phyloP scores from a whole-genome alignment of 331 rosid genomes.

The Ulmus americana region DNA sequence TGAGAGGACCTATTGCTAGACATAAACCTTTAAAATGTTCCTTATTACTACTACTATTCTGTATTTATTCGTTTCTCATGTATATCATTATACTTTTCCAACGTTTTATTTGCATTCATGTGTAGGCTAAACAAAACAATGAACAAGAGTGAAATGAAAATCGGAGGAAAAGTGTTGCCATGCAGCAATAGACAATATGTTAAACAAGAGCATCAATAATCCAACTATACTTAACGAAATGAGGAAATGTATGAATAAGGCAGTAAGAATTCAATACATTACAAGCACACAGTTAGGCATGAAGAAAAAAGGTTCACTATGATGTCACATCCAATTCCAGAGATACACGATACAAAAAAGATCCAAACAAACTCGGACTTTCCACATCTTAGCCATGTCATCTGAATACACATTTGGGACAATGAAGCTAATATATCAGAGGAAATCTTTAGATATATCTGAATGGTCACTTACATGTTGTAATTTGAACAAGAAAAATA shows the following conservation, averaged over 20 bases:
- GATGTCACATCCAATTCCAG: not conserved
- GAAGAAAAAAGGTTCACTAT: not conserved
- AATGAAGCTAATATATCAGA: not conserved
- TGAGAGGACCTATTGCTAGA: not conserved
- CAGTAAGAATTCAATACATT: not conserved
- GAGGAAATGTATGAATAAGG: not conserved
- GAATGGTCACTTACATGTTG: not conserved
- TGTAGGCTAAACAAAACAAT: not conserved
- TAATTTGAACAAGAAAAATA: not conserved
- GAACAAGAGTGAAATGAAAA: not conserved
- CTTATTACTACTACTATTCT: not conserved
- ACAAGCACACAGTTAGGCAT: not conserved
- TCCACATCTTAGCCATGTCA: not conserved
- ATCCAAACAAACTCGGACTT: not conserved
- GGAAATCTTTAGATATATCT: not conserved
- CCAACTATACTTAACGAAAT: not conserved
- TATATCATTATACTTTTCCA: not conserved
- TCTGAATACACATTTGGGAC: not conserved
- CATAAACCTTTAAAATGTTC: not conserved
- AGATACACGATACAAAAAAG: not conserved
- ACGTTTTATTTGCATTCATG: not conserved
- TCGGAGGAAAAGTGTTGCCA: not conserved
- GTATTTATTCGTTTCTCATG: not conserved
- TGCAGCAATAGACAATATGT: conserved; percentile 1
- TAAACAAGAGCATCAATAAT: not conserved